Evolutionary conservation across 2,329 filamentous ascomycete genomes (phyloP), one percentile per base, ranked within the genome.

Genomic region (Fusarium tricinctum): DNA sequence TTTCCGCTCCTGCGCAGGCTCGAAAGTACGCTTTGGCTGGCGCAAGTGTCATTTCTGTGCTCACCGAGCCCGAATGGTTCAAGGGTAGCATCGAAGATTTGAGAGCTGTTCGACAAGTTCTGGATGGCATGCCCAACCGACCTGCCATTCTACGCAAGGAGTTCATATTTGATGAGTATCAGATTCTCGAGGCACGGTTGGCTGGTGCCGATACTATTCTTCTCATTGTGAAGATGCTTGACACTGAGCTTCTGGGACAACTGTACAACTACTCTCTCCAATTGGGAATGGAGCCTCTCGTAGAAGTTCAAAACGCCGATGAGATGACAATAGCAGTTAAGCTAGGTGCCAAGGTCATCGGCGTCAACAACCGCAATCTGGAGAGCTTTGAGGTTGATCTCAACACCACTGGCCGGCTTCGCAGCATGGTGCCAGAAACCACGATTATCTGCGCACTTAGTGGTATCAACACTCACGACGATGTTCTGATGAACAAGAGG

Each of bases 1-100:
- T 94, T 22, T 96, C 92, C 73, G 96, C 96, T 12, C 94, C 96
- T 23, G 89, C 91, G 7, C 96, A 99, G 79, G 96, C 97, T 42
- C 89, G 90, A 68, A 93, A 91, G 71, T 99, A 99, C 78, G 96
- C 97, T 12, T 86, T 96, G 51, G 94, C 96, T 8, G 97, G 96
- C 15, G 96, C 96, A 47, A 98, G 95, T 77, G 93, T 97, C 39
- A 99, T 99, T 70, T 98, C 96, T 2, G 96, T 99, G n/a, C 86
- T 99, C 46, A 99, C 96, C 0, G 96, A 99, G 80, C 96, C 97
- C 1, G 92, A 98, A 76, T 99, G 96, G 96, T 99, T 99, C 85
- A 98, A 97, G 81, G 96, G 96, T 47, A 97, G 92, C 79, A 94
- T 99, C 63, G 95, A 99, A 60, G 96, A 99, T 77, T 82, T 99